phyloP scores from a whole-genome alignment of 371 early-diverging fungal genomes.

The Actinomortierella wolfii region DNA sequence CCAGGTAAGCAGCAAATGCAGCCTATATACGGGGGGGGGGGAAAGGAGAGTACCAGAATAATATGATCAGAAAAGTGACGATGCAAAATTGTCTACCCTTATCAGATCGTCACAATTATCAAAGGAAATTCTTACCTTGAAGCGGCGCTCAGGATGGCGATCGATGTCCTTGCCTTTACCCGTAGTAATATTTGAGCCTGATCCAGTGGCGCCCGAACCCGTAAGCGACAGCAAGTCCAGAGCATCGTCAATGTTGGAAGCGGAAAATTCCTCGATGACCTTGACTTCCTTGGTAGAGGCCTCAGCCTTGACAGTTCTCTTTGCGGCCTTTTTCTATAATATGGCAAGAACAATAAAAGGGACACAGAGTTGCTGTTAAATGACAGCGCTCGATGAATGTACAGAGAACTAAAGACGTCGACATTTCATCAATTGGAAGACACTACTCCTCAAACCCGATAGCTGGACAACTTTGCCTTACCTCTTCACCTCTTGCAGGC shows the following conservation, averaged over 20 bases:
- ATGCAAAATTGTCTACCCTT: too few relatives aligned
- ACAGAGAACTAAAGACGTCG: too few relatives aligned
- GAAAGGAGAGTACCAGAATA: background rate
- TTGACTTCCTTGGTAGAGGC: slow-evolving; percentile 48
- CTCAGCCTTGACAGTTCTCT: slow-evolving; percentile 58
- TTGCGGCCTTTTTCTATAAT: slow-evolving; percentile 56
- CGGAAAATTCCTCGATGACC: slow-evolving; percentile 69
- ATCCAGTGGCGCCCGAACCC: slow-evolving; percentile 29
- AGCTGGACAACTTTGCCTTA: background rate
- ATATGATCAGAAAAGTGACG: background rate
- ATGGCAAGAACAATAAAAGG: background rate
- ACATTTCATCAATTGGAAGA: too few relatives aligned
- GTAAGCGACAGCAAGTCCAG: slow-evolving; percentile 60
- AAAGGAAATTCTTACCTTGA: slow-evolving; percentile 54
- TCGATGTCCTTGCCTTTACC: slow-evolving; percentile 65
- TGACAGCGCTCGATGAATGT: too few relatives aligned
- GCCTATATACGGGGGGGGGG: slow-evolving; percentile 49
- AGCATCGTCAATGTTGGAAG: slow-evolving; percentile 82
- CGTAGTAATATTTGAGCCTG: slow-evolving; percentile 34
- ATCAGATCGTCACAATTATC: too few relatives aligned
- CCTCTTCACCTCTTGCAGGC: slow-evolving; percentile 43
- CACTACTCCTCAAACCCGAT: background rate
- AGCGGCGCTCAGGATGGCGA: slow-evolving; percentile 84
- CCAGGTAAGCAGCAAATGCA: slow-evolving; percentile 74
- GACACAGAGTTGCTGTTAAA: background rate